A percentile compares a stretch with the other conserved stretches of the same genome.
Evolutionary conservation across 2,329 filamentous ascomycete genomes (phyloP).

Genomic region (Berkeleyomyces rouxiae): DNA sequence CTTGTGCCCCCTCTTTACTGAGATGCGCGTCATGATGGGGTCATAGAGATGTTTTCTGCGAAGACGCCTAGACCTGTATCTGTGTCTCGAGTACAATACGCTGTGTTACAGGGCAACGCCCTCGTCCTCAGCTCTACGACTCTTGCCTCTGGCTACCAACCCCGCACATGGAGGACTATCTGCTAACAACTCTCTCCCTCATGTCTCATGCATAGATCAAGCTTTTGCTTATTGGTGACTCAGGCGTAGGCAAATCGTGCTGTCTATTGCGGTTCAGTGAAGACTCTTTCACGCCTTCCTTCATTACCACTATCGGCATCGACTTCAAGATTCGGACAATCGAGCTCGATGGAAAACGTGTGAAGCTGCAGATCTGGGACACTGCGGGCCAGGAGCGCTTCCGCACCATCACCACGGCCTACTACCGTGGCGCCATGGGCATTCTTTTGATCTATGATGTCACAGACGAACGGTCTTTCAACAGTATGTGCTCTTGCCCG

Average conservation of each 20-base stretch:
- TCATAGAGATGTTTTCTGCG: background rate
- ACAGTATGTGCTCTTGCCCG: slow-evolving; percentile 46
- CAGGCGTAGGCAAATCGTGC: slow-evolving; percentile 92
- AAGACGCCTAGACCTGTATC: background rate
- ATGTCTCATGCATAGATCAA: slow-evolving; percentile 56
- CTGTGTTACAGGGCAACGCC: no score
- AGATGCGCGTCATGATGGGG: slow-evolving; percentile 1
- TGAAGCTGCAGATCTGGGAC: slow-evolving; percentile 99
- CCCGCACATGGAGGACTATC: background rate
- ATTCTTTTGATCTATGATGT: slow-evolving; percentile 97
- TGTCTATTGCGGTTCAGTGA: slow-evolving; percentile 92
- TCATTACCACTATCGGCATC: slow-evolving; percentile 98
- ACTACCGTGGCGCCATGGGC: slow-evolving; percentile 97
- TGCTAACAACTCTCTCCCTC: background rate
- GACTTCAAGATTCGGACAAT: slow-evolving; percentile 99
- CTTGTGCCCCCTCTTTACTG: slow-evolving; percentile 12
- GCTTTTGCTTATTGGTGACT: slow-evolving; percentile 89
- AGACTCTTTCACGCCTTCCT: slow-evolving; percentile 92
- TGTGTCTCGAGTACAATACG: background rate
- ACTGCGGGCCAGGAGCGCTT: slow-evolving; percentile 97
- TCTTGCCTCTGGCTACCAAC: background rate
- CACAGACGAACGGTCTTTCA: slow-evolving; percentile 88
- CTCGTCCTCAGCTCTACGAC: no score
- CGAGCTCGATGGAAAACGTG: slow-evolving; percentile 94
- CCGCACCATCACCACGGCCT: slow-evolving; percentile 95